Evolutionary conservation across 2,329 filamentous ascomycete species (phyloP), one percentile per base, ranked within the genome.

Genomic region (Waltergamsia citrina): DNA sequence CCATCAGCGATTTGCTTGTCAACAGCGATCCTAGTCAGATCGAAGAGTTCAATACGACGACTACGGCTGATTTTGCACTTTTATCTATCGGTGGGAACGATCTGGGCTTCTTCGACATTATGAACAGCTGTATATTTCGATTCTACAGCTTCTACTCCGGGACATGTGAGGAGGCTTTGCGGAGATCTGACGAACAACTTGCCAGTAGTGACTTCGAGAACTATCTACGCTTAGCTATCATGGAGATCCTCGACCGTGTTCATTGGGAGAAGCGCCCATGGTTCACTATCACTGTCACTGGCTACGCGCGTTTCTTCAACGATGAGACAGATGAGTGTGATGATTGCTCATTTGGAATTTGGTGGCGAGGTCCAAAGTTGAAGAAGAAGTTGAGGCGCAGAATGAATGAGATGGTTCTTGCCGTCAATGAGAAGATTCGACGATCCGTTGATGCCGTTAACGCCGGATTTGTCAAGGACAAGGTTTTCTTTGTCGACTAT

Each of bases 21-120:
- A 54, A 53, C 34, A 45, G 52, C 21, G 46, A 50, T 12, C 39
- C 42, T 18, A 60, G 60, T 40, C 65, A 67, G 47, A 50, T 68
- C 35, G 62, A 64, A 38, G 38, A 39, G 11, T 52, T 67, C 44
- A 58, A 64, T 44, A 47, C 46, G 5, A 54, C 57, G 7, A 39
- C 47, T 1, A 55, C 54, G 2, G 44, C 50, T 16, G 59, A 63
- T 43, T 65, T 67, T 39, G 62, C 62, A 4, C 54, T 65, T 1
- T 49, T 68, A 6, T 66, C 62, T n/a, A 52, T 67, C 21, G 64
- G 63, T 30, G 63, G 64, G 12, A 68, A 67, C 45, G 65, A 68
- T 41, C 53, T 68, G 7, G 64, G 62, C 40, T 68, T 67, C 51
- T 68, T 65, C 40, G 57, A 62, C 24, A 60, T 68, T 15, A 63